Base-by-base conservation (phyloP, 2,329 filamentous ascomycete genomes). In the Venturia oleaginea region DNA sequence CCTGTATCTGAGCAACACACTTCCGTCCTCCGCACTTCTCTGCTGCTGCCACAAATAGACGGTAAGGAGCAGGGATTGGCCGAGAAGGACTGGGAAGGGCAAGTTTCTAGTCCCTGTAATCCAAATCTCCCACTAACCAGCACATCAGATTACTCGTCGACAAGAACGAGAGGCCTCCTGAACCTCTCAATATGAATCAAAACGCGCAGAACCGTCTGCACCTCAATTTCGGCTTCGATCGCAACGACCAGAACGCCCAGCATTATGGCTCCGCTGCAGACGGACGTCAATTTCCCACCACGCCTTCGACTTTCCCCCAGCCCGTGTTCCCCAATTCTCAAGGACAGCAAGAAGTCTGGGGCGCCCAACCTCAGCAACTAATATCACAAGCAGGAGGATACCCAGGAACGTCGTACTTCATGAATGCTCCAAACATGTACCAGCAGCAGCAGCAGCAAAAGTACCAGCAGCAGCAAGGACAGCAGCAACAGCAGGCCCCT, bases 221-320 rank as follows among this genome's bases (percentile, higher is more conserved):
- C 68, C 77, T 82, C 68, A 81, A 81, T 75, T 81, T 81, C 72
- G 78, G 77, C 74, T 79, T 79, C 71, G 74, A 76, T 66, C 72
- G 72, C 60, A 72, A 75, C 68, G 72, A 76, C 69, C 73, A 77
- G 66, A 71, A 72, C n/a, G 46, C 22, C 67, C 71, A 71, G 66
- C 77, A 78, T 68, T 59, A 48, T 40, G 64, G 61, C 70, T 73
- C 73, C 65, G 74, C 74, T 65, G 75, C 77, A 66, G 71, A 73
- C 68, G 79, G 78, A 64, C 77, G 79, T 67, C 77, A 77, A 65
- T 82, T 79, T 71, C 80, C 80, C 63, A 82, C 93, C 63, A 97
- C 93, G 11, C 93, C 93, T 62, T 97, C 93, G 68, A 96, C 92
- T 66, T 97, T 97, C 73, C 93, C 93, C 15, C 93, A 97, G 78